These are phyloP conservation scores for Saccharum hybrid DNA, from an alignment of 202 grass and related monocot species.

Conservation along the genomic window DNA sequence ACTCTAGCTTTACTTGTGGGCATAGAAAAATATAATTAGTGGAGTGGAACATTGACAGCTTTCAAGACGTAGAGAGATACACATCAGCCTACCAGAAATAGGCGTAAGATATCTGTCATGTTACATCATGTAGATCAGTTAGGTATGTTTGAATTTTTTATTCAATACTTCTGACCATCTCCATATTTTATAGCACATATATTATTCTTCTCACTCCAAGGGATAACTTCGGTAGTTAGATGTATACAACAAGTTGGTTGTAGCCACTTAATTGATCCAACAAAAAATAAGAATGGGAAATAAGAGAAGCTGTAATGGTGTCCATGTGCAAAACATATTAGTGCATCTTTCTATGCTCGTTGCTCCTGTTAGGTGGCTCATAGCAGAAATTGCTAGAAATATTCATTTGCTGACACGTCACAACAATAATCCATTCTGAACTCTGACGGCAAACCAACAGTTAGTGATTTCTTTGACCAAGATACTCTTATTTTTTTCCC, in stretches of 20 bases:
- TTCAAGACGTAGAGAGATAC: not conserved
- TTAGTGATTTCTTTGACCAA: constrained; percentile 10
- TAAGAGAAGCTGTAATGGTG: constrained; percentile 5
- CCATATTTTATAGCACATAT: constrained; percentile 35
- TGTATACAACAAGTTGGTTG: not conserved
- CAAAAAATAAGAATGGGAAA: constrained; percentile 25
- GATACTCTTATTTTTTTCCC: not conserved
- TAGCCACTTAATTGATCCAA: constrained; percentile 38
- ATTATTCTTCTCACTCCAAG: constrained; percentile 28
- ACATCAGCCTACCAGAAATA: constrained; percentile 41
- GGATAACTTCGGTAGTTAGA: constrained; percentile 35
- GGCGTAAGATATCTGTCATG: constrained; percentile 14
- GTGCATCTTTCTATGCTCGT: not conserved
- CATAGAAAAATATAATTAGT: constrained; percentile 20
- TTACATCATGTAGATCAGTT: constrained; percentile 41
- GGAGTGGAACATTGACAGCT: not conserved
- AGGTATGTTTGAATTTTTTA: constrained; percentile 35
- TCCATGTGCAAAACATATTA: constrained; percentile 27
- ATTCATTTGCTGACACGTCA: constrained; percentile 16
- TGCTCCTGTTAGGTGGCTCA: not conserved
- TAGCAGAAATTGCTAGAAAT: constrained; percentile 16
- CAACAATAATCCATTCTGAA: not conserved
- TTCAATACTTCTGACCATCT: constrained; percentile 41
- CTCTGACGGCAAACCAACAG: constrained; percentile 25
- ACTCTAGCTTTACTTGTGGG: constrained; percentile 14